Percentiles rank a stretch among this genome's conserved stretches.
Conservation (phyloP, 352 stramenopile species). For the Pythium folliculosum region DNA sequence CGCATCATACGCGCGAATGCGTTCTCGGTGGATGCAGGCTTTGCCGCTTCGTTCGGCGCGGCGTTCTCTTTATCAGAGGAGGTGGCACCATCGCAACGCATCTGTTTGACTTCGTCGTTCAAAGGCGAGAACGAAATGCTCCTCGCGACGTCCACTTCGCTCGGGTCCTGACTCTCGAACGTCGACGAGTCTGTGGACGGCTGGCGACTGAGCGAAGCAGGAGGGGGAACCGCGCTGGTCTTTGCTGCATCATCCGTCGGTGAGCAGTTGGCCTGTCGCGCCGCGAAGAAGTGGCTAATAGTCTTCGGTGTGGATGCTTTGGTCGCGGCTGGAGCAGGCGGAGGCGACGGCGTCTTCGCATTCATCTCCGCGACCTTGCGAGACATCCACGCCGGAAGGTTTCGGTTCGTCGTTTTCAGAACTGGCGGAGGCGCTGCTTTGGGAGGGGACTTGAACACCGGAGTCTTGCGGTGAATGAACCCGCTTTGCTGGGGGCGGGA, state of each 20-base stretch:
- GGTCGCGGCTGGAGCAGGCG: neutral
- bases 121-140: conserved; percentile 58
- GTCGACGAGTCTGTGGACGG: conserved; percentile 20
- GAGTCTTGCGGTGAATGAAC: conserved; percentile 11
- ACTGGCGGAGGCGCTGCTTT: neutral
- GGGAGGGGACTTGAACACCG: neutral
- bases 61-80: conserved; percentile 49
- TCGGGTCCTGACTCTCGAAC: conserved; percentile 62
- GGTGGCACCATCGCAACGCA: neutral
- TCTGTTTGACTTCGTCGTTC: conserved; percentile 33
- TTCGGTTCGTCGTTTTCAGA: conserved; percentile 3
- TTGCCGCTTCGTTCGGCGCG: conserved; percentile 20
- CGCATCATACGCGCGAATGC: conserved; percentile 83
- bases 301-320: conserved; percentile 14
- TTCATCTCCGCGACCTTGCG: conserved; percentile 13
- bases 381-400: conserved; percentile 22
- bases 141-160: conserved; percentile 44
- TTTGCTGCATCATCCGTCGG: conserved; percentile 11
- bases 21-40: conserved; percentile 49
- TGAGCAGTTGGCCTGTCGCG: conserved; percentile 10
- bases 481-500: neutral
- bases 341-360: conserved; percentile 6
- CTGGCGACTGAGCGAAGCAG: conserved; percentile 4
- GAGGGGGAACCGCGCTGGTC: neutral
- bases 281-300: conserved; percentile 53